Percentiles rank a stretch among this genome's conserved stretches.
These are phyloP conservation scores for Arabidopsis arenosa DNA, from an alignment of 345 rosid genomes.

Conservation along the genomic window DNA sequence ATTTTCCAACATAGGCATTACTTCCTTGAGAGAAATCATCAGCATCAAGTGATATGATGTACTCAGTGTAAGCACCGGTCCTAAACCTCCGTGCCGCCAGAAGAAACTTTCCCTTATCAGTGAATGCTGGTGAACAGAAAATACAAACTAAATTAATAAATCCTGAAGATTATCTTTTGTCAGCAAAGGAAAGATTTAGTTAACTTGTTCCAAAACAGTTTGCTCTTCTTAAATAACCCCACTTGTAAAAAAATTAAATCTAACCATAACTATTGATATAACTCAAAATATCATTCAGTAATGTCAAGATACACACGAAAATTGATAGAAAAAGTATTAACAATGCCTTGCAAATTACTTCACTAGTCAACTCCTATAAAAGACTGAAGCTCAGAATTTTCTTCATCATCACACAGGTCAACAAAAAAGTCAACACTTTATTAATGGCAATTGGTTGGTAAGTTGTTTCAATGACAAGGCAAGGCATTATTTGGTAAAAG, in stretches of 20 bases:
- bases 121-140: constrained; percentile 57
- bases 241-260: neutral
- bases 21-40: constrained; percentile 94
- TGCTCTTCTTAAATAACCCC: neutral
- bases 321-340: neutral
- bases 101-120: constrained; percentile 89
- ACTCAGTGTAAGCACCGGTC: constrained; percentile 80
- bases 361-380: constrained; percentile 12
- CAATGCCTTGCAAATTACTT: neutral
- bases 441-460: constrained; percentile 30
- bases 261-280: neutral
- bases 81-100: constrained; percentile 88
- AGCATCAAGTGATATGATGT: constrained; percentile 86
- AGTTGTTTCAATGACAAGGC: constrained; percentile 31
- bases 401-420: constrained; percentile 10
- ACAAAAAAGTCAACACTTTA: constrained; percentile 39
- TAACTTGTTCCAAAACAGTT: constrained; percentile 12
- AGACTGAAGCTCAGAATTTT: constrained; percentile 1
- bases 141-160: neutral
- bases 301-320: neutral
- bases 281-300: neutral
- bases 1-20: constrained; percentile 89
- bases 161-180: neutral
- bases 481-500: constrained; percentile 26
- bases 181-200: neutral